Percentiles rank a stretch among this genome's conserved stretches.
Evolutionary conservation across 2,329 filamentous ascomycete genomes (phyloP).

Genomic region (Xylaria hypoxylon): DNA sequence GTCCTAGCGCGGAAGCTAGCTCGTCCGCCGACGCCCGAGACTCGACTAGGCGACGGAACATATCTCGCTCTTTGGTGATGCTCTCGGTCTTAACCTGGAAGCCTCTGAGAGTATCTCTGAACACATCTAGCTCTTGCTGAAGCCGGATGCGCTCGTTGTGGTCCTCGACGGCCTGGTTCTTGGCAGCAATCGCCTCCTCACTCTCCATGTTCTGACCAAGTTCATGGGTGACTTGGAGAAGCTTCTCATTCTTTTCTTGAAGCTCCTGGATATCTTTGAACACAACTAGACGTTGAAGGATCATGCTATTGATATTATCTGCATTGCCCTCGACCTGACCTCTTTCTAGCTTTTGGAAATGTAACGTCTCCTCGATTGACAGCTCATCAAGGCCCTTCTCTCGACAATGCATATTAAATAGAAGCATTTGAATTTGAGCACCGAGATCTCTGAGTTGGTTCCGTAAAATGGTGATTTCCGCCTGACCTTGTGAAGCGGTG

Average conservation of each 20-base stretch:
- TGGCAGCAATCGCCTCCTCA: conserved; percentile 79
- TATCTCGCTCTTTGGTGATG: conserved; percentile 95
- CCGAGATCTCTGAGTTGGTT: conserved; percentile 91
- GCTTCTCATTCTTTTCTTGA: conserved; percentile 87
- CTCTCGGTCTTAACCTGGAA: conserved; percentile 88
- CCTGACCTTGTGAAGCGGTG: conserved; percentile 71
- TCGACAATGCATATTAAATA: conserved; percentile 85
- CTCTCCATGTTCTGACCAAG: conserved; percentile 92
- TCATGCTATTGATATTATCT: conserved; percentile 85
- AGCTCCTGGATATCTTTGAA: conserved; percentile 89
- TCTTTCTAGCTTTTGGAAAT: conserved; percentile 81
- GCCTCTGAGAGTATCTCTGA: conserved; percentile 86
- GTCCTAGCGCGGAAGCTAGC: conserved; percentile 76
- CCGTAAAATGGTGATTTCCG: conserved; percentile 81
- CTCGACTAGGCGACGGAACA: conserved; percentile 94
- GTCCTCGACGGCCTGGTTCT: conserved; percentile 71
- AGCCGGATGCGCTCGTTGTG: conserved; percentile 79
- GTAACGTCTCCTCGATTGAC: conserved; percentile 76
- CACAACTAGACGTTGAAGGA: conserved; percentile 87
- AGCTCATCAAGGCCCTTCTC: conserved; percentile 82
- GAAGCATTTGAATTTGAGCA: conserved; percentile 87
- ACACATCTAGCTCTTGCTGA: conserved; percentile 76
- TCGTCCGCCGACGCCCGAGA: conserved; percentile 73
- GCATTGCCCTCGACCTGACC: conserved; percentile 80
- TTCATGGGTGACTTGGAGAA: conserved; percentile 84